Evolutionary conservation across 2,329 filamentous ascomycete species (phyloP), one percentile per base, ranked within the genome.

Genomic region (Parasarocladium wereldwijsianum): DNA sequence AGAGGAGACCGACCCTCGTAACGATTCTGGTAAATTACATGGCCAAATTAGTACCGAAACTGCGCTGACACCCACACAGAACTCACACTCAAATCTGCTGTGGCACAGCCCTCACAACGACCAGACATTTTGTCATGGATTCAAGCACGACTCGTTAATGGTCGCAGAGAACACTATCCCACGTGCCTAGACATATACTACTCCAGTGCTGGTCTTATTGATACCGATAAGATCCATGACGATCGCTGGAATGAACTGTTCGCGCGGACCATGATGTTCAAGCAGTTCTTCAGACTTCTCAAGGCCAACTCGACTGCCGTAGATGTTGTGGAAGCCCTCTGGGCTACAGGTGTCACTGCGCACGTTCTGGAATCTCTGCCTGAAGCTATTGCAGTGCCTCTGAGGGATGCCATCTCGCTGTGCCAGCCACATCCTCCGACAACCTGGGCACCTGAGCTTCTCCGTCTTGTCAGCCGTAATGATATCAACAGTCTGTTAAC

Each of bases 351-450:
- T 0, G 70, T 93, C 26, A 74, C 66, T 6, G 52, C 55, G 8
- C 60, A 66, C 15, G 58, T 86, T 28, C 64, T 96, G 11, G 82
- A 93, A 38, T 85, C 81, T 1, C 59, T 96, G 2, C 87, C 90
- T 2, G 84, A 93, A 50, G 75, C 82, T 16, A 64, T 94, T n/a
- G 67, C 81, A 32, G 70, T 77, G 3, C 79, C 82, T 0, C 60
- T 96, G 10, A 77, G 79, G 46, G 86, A 96, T 54, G 75, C 78
- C 5, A 84, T 96, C 23, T 70, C 76, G n/a, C 66, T 73, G 38
- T 93, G 83, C 39, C 86, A 93, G 49, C 69, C 74, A n/a, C 70
- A 73, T 35, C 87, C 87, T 12, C 82, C 85, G 8, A 67, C 75
- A 1, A 70, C 66, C 2, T 96, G 87, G 85, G 64, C 70, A 10